Base-by-base conservation (phyloP, 2,329 filamentous ascomycete genomes). In the Diaporthe longicolla region DNA sequence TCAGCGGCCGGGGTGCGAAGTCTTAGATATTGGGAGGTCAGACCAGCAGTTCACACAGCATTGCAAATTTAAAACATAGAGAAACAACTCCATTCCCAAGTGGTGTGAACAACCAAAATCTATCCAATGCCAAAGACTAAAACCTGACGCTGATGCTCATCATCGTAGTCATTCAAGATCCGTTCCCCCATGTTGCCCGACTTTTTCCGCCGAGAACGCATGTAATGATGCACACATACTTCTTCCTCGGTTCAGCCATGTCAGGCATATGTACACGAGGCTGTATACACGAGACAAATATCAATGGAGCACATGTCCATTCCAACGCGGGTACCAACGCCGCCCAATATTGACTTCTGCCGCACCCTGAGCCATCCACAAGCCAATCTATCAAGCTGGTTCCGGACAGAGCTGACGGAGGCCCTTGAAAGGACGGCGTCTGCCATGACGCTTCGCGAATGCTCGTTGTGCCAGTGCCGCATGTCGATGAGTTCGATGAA, bases 101-200 rank as follows among this genome's bases (percentile, higher is more conserved):
- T 37, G 45, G 63, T 52, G 63, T 37, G 63, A 52, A 52, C 45
- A 19, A 26, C 29, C 45, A 19, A 66, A 66, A 7, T 66, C 63
- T 66, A 66, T 66, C 63, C 29, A 26, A 66, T 66, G 63, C 63
- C 29, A 15, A 4, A 19, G 21, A 35, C 17, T 26, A 37, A 40
- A 26, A 52, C 35, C n/a, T 3, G 13, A 52, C 45, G 63, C 63
- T 66, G 32, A 66, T 52, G 63, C 63, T 52, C 45, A 17, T 29
- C 13, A 52, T 52, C 21, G 45, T 37, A n/a, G 3, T 26, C 63
- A 37, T 40, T 29, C 45, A 8, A 26, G 8, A 48, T 11, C 21
- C 19, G 3, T 48, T 5, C 26, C 17, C 26, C 8, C 29, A 15
- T 17, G 24, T 21, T 5, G 19, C 43, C 29, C 29, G 11, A 32